Evolutionary conservation across 2,329 filamentous ascomycete species (phyloP).

Genomic region (Hymenoscyphus fraxineus): DNA sequence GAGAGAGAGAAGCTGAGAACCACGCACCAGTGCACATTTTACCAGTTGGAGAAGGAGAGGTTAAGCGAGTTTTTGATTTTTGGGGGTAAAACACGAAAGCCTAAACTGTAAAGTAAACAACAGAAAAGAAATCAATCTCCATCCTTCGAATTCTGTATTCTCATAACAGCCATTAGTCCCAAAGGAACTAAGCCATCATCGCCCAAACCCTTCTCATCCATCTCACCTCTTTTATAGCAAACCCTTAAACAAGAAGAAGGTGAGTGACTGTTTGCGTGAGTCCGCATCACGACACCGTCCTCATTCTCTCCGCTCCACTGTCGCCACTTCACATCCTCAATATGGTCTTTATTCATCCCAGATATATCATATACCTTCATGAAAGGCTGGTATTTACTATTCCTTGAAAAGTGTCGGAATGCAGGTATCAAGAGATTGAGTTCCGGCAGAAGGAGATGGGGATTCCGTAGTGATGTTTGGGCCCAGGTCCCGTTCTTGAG

Average conservation of each 20-base stretch:
- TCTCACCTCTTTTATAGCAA: neutral
- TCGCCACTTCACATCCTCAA: neutral
- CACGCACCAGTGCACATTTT: no score
- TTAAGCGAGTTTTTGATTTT: no score
- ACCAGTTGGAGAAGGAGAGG: no score
- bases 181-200: neutral
- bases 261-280: neutral
- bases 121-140: neutral
- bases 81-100: no score
- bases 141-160: neutral
- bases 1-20: no score
- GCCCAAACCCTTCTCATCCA: constrained; percentile 2
- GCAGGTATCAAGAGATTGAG: neutral
- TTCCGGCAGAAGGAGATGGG: neutral
- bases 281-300: constrained; percentile 3
- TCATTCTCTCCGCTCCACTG: neutral
- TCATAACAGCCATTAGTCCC: constrained; percentile 3
- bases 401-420: neutral
- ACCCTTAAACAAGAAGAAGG: neutral
- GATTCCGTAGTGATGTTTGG: neutral
- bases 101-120: no score
- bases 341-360: neutral
- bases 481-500: constrained; percentile 3
- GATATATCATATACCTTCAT: constrained; percentile 1
- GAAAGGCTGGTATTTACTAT: neutral